Base-by-base conservation (phyloP, 345 rosid genomes). In the Nephelium lappaceum region DNA sequence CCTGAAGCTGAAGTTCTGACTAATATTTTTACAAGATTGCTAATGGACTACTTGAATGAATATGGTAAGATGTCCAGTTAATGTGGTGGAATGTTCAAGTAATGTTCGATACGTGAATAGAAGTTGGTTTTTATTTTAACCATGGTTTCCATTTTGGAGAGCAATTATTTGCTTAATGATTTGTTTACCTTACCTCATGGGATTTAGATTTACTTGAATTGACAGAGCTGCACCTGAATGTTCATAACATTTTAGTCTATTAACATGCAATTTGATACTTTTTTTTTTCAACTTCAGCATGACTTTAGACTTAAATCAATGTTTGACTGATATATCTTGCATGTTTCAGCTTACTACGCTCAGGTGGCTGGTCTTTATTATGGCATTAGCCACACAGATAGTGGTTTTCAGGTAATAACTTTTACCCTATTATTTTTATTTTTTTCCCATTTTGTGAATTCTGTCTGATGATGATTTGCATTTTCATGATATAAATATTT, bases 1-100 rank as follows among this genome's bases (percentile, higher is more conserved):
- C 94, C 98, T 66, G 97, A 92, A 76, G 88, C 97, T 55, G 91
- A 85, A 78, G 91, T 92, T 83, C 90, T 95, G 69, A 85, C 93
- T 14, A 82, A 87, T 81, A 80, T 95, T 47, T 95, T 93, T 84
- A 83, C 97, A 10, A 87, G 88, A 61, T 78, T 95, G 81, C 67
- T 95, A 85, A 90, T 88, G 89, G 99, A 95, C 85, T 91, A 93
- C 83, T 83, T 95, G 91, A 95, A 95, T 87, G 99, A 95, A 87
- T 93, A 90, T 53, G 99, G 99, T 93, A 86, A 86, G 88, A 72
- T 77, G 42, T 77, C 19, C 43, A 67, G 60, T 36, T 31, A 64
- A 78, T 61, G 18, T 67, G 38, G 11, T 91, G 84, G 84, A 86
- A 75, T 78, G 42, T 69, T 8, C 27, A 71, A 74, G 31, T 27